Conservation (phyloP, 2,329 filamentous ascomycete genomes). For the Fusarium sp. region DNA sequence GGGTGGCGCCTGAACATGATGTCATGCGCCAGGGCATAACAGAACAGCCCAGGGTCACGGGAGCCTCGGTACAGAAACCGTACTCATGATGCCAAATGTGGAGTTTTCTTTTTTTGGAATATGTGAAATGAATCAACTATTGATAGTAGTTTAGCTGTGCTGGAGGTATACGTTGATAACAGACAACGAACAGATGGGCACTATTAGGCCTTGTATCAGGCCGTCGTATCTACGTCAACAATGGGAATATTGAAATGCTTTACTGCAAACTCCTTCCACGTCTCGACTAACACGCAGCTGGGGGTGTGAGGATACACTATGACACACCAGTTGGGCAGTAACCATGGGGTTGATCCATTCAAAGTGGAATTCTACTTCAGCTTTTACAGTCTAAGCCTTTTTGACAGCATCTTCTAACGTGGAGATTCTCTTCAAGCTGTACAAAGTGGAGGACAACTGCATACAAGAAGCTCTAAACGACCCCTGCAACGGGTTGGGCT, state of each 20-base stretch:
- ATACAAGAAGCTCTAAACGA: constrained; percentile 16
- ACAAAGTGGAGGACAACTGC: constrained; percentile 29
- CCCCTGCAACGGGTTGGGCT: constrained; percentile 39
- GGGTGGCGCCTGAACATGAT: constrained; percentile 64
- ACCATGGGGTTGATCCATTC: constrained; percentile 5
- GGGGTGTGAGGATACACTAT: constrained; percentile 19
- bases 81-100: constrained; percentile 19
- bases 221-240: constrained; percentile 10
- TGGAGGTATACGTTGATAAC: background rate
- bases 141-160: background rate
- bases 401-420: constrained; percentile 12
- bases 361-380: constrained; percentile 20
- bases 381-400: constrained; percentile 13
- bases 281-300: constrained; percentile 7
- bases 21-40: constrained; percentile 32
- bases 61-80: constrained; percentile 21
- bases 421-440: constrained; percentile 11
- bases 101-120: background rate
- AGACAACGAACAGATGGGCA: constrained; percentile 14
- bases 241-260: background rate
- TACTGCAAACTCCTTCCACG: background rate
- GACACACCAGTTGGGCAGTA: constrained; percentile 16
- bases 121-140: constrained; percentile 16
- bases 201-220: constrained; percentile 1
- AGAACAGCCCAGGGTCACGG: constrained; percentile 19